phyloP scores from a whole-genome alignment of 768 basidiomycete genomes.

The Fomitopsis pulvina region DNA sequence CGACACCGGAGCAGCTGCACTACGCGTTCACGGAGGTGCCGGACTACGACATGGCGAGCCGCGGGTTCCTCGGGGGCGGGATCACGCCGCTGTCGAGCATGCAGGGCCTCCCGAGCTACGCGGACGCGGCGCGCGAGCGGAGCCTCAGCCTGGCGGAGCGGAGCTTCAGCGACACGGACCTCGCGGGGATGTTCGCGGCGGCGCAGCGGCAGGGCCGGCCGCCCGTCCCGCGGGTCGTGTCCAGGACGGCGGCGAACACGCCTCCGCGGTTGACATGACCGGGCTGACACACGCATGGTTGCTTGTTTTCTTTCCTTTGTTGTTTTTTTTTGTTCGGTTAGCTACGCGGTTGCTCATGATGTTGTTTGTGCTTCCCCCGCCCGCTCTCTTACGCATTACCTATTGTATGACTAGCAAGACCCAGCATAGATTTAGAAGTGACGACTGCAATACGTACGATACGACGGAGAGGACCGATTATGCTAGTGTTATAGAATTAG shows the following conservation, averaged over 20 bases:
- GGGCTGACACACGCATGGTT: neutral
- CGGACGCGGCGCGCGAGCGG: slow-evolving; percentile 37
- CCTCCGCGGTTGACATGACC: slow-evolving; percentile 1
- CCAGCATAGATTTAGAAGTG: neutral
- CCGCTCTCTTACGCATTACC: neutral
- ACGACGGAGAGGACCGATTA: neutral
- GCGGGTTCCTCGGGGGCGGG: slow-evolving; percentile 84
- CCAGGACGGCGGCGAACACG: neutral
- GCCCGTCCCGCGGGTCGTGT: neutral
- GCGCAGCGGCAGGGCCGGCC: slow-evolving; percentile 1
- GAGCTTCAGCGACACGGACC: slow-evolving; percentile 19
- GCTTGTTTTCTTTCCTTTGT: neutral
- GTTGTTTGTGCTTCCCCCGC: neutral
- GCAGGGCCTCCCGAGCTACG: slow-evolving; percentile 81
- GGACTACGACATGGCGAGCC: slow-evolving; percentile 75
- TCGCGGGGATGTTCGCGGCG: slow-evolving; percentile 17
- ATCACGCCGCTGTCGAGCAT: slow-evolving; percentile 78
- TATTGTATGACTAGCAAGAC: neutral
- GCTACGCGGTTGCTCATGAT: neutral
- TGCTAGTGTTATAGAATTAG: neutral
- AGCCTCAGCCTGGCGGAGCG: slow-evolving; percentile 10
- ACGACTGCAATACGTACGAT: neutral
- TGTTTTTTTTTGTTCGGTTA: neutral
- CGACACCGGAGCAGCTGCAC: slow-evolving; percentile 38
- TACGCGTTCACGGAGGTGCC: slow-evolving; percentile 76